Conservation (phyloP, 192 early-diverging fungal genomes). For the Mortierella antarctica region DNA sequence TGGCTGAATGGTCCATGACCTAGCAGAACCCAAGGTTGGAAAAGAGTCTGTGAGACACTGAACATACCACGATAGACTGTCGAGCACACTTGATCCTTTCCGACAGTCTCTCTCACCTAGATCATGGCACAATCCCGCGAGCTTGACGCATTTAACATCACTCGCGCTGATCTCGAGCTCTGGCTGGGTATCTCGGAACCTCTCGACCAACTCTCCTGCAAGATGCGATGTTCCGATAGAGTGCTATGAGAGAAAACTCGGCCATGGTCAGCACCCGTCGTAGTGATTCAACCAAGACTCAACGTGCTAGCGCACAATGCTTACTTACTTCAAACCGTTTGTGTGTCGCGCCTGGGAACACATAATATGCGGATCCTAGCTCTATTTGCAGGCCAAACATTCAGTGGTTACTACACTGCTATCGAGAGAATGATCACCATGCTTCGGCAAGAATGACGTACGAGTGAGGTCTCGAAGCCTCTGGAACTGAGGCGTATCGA, state of each 20-base stretch:
- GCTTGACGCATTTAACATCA: constrained; percentile 86
- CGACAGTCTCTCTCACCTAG: constrained; percentile 61
- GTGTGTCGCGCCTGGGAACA: constrained; percentile 94
- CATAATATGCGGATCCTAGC: constrained; percentile 86
- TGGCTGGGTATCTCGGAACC: constrained; percentile 79
- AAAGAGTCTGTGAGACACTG: too few relatives aligned
- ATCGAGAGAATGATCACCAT: too few relatives aligned
- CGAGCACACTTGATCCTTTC: neutral
- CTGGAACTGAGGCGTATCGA: constrained; percentile 98
- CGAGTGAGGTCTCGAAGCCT: constrained; percentile 92
- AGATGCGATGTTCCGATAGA: constrained; percentile 82
- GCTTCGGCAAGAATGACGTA: constrained; percentile 21
- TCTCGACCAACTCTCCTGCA: constrained; percentile 76
- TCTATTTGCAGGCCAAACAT: constrained; percentile 14
- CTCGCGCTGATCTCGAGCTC: constrained; percentile 80
- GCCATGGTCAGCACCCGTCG: neutral
- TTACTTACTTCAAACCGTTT: constrained; percentile 93
- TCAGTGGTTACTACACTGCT: too few relatives aligned
- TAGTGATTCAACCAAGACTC: neutral
- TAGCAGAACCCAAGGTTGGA: constrained; percentile 4
- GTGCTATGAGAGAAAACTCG: constrained; percentile 1
- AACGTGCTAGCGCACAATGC: neutral
- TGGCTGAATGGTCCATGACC: constrained; percentile 98
- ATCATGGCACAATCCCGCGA: constrained; percentile 96
- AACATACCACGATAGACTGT: neutral